Percentiles rank a stretch among this genome's conserved stretches.
Evolutionary conservation across 805 yeast species (phyloP).

Genomic region (Cyberlindnera nakhonratchasimensis): DNA sequence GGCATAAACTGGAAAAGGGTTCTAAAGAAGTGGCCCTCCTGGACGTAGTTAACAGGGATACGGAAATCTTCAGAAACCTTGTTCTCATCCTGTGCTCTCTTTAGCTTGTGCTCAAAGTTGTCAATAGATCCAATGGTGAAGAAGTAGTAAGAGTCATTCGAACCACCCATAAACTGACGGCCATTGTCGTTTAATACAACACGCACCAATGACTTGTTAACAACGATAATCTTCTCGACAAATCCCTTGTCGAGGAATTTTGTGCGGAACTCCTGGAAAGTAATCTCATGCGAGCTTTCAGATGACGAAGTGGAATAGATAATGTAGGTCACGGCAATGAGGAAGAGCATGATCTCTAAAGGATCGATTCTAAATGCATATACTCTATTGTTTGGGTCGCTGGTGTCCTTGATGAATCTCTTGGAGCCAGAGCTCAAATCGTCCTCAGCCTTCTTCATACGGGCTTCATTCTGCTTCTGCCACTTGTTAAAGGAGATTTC

Average conservation of each 20-base stretch:
- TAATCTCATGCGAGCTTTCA: constrained; percentile 50
- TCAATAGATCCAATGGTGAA: constrained; percentile 91
- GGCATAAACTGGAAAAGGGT: constrained; percentile 76
- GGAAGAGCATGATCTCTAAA: constrained; percentile 32
- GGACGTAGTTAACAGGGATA: constrained; percentile 77
- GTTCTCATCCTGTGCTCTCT: constrained; percentile 68
- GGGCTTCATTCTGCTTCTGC: constrained; percentile 18
- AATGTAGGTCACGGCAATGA: constrained; percentile 32
- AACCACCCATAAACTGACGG: constrained; percentile 41
- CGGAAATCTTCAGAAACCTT: constrained; percentile 58
- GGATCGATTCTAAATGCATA: constrained; percentile 33
- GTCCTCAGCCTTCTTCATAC: constrained; percentile 19
- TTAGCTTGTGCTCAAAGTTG: constrained; percentile 75
- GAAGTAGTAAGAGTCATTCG: constrained; percentile 37
- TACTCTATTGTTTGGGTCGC: constrained; percentile 31
- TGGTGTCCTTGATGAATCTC: constrained; percentile 24
- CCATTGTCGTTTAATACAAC: constrained; percentile 65
- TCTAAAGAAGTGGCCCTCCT: constrained; percentile 64
- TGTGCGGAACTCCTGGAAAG: constrained; percentile 89
- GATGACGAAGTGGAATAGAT: constrained; percentile 28
- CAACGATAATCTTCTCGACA: constrained; percentile 70
- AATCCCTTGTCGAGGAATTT: constrained; percentile 71
- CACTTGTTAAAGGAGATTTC: constrained; percentile 8
- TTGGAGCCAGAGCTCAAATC: constrained; percentile 15
- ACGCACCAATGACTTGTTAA: constrained; percentile 72